phyloP scores from a whole-genome alignment of 352 stramenopile species.

The Peronosclerospora sorghi region DNA sequence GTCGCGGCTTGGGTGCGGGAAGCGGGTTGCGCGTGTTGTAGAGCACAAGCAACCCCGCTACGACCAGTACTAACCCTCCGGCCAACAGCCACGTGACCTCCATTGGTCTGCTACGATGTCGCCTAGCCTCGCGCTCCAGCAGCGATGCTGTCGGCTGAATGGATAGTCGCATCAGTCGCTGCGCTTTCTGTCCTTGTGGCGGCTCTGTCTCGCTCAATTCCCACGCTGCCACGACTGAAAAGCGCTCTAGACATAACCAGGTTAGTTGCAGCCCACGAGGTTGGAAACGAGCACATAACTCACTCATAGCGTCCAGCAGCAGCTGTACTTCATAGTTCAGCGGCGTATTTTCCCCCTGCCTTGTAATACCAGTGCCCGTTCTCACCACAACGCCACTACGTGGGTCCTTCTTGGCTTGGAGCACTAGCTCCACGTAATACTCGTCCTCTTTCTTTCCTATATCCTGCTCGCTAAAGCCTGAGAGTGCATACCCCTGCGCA shows the following conservation, averaged over 20 bases:
- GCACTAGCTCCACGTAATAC: constrained; percentile 22
- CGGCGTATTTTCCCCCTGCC: constrained; percentile 12
- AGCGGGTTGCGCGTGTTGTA: constrained; percentile 32
- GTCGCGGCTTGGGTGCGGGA: constrained; percentile 12
- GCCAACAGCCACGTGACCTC: constrained; percentile 32
- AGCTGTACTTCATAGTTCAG: constrained; percentile 37
- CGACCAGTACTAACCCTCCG: constrained; percentile 38
- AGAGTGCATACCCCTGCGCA: constrained; percentile 36
- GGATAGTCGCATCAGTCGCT: constrained; percentile 27
- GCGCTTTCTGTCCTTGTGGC: constrained; percentile 8
- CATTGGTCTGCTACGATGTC: constrained; percentile 3
- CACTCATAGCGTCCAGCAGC: constrained; percentile 32
- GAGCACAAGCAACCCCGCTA: constrained; percentile 32
- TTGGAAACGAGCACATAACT: neutral
- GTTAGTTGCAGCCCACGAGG: neutral
- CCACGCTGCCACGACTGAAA: constrained; percentile 53
- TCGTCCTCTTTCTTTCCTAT: constrained; percentile 2
- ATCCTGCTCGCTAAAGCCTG: constrained; percentile 44
- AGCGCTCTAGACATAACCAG: constrained; percentile 21
- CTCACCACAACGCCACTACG: constrained; percentile 14
- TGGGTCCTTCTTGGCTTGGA: constrained; percentile 13
- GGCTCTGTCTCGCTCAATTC: constrained; percentile 29
- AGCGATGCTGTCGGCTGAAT: constrained; percentile 34
- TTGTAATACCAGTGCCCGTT: constrained; percentile 18
- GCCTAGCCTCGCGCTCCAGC: constrained; percentile 24